Evolutionary conservation across 768 basidiomycete genomes (phyloP).

Genomic region (Ramaria sp.): DNA sequence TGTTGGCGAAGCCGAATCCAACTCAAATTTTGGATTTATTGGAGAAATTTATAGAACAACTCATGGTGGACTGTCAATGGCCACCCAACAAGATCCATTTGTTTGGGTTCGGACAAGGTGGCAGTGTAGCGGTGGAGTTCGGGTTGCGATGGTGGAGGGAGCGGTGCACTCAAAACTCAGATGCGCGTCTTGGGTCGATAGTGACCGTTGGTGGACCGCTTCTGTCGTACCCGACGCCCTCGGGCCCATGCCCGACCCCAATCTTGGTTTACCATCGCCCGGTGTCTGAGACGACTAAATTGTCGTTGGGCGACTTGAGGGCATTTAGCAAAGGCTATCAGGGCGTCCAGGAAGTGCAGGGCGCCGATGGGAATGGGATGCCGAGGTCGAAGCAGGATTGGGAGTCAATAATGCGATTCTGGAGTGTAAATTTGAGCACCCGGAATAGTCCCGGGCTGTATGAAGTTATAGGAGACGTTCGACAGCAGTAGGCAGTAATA

Average conservation of each 20-base stretch:
- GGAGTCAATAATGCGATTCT: constrained; percentile 79
- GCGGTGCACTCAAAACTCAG: constrained; percentile 14
- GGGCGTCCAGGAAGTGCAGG: constrained; percentile 36
- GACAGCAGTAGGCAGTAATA: neutral
- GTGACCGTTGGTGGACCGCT: constrained; percentile 63
- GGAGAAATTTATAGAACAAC: constrained; percentile 38
- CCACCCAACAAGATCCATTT: constrained; percentile 59
- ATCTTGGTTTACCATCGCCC: constrained; percentile 48
- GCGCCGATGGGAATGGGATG: constrained; percentile 46
- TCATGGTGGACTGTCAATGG: constrained; percentile 57
- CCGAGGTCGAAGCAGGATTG: constrained; percentile 66
- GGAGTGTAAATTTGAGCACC: constrained; percentile 56
- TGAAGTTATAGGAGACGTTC: constrained; percentile 43
- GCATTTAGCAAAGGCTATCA: constrained; percentile 54
- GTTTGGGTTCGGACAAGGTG: constrained; percentile 86
- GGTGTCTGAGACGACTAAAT: constrained; percentile 30
- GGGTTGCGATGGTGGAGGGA: constrained; percentile 45
- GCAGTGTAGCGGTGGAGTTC: constrained; percentile 62
- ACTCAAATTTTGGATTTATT: constrained; percentile 52
- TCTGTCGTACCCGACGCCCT: constrained; percentile 63
- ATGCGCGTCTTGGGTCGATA: constrained; percentile 46
- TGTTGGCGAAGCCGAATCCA: constrained; percentile 62
- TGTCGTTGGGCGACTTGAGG: constrained; percentile 34
- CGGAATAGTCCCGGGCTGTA: constrained; percentile 51
- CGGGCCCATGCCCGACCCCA: constrained; percentile 44